Conservation (phyloP, 1,139 yeast genomes). For the Sugiyamaella grinbergsii region DNA sequence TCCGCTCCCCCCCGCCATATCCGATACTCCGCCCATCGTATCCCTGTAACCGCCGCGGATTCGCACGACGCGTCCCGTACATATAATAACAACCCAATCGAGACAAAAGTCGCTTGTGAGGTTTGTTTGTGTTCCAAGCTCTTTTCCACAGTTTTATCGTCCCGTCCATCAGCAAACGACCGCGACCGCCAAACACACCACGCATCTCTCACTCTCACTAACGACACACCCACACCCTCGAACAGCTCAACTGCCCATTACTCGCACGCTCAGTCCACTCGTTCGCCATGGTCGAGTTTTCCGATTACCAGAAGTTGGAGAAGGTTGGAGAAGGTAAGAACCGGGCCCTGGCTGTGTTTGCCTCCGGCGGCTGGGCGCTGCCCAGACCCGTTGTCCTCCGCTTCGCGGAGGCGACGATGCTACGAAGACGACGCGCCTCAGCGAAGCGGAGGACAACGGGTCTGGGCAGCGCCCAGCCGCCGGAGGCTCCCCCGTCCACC, state of each 20-base stretch:
- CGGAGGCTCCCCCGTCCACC: too few species aligned
- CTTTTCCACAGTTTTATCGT: conserved; percentile 3
- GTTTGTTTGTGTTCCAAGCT: conserved; percentile 13
- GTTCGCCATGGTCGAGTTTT: conserved; percentile 70
- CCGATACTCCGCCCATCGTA: background rate
- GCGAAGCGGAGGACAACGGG: too few species aligned
- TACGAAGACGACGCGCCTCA: background rate
- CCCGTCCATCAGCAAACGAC: background rate
- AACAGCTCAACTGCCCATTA: background rate
- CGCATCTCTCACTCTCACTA: background rate
- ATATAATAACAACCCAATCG: conserved; percentile 15
- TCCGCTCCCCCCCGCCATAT: background rate
- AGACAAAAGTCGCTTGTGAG: conserved; percentile 19
- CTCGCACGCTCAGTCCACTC: background rate
- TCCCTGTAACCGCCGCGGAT: conserved; percentile 6
- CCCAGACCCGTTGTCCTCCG: conserved; percentile 2
- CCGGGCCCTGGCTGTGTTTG: too few species aligned
- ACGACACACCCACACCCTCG: background rate
- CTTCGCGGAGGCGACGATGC: background rate
- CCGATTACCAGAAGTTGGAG: conserved; percentile 90
- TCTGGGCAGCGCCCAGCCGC: too few species aligned
- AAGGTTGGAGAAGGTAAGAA: conserved; percentile 88
- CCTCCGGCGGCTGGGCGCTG: too few species aligned
- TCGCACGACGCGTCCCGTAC: conserved; percentile 7
- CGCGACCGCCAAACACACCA: background rate